Evolutionary conservation across 148 eudicot species (phyloP).

Genomic region (Drosera capensis): DNA sequence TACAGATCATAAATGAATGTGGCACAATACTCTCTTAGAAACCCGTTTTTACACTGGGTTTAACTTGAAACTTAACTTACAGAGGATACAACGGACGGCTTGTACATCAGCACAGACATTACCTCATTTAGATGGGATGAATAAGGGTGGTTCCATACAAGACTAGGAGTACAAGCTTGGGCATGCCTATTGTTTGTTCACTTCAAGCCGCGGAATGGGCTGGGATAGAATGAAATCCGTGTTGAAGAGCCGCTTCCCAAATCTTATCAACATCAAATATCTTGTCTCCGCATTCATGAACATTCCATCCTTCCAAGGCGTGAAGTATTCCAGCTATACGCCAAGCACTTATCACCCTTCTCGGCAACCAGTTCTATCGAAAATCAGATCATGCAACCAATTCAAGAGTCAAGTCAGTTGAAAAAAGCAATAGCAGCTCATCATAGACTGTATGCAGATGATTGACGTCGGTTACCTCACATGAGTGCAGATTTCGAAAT

Average conservation of each 20-base stretch:
- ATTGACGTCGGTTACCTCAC: constrained; percentile 38
- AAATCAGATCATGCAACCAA: too few relatives aligned
- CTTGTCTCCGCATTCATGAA: constrained; percentile 26
- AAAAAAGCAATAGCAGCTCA: too few relatives aligned
- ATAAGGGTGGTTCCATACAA: too few relatives aligned
- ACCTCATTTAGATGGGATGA: too few relatives aligned
- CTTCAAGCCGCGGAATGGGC: background rate
- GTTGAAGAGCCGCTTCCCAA: constrained; percentile 27
- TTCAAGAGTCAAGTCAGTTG: too few relatives aligned
- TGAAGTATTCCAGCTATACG: constrained; percentile 37
- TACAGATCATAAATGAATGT: too few relatives aligned
- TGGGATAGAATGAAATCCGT: constrained; percentile 26
- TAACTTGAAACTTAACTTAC: too few relatives aligned
- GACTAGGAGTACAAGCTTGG: background rate
- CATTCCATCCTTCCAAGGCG: constrained; percentile 30
- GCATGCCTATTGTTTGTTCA: background rate
- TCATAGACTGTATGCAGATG: background rate
- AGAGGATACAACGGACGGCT: too few relatives aligned
- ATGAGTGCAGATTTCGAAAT: constrained; percentile 42
- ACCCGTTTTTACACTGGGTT: too few relatives aligned
- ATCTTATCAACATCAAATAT: constrained; percentile 21
- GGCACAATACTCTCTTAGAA: too few relatives aligned
- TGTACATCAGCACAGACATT: too few relatives aligned
- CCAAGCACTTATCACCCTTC: constrained; percentile 38
- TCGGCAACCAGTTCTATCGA: constrained; percentile 34